Conservation (phyloP, 192 early-diverging fungal species). For the Backusella liffmaniae region DNA sequence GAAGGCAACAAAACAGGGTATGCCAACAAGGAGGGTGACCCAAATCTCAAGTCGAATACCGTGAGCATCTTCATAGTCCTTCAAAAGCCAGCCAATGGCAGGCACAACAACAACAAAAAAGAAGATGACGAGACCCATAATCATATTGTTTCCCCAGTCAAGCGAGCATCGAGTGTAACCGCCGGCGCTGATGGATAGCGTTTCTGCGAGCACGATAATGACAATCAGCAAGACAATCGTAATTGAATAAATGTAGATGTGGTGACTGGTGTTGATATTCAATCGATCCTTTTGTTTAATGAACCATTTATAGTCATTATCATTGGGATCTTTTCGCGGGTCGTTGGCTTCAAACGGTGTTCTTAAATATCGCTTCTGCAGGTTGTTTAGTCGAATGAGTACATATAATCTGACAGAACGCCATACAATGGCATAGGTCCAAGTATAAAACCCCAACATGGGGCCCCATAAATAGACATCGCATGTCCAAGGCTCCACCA, state of each 20-base stretch:
- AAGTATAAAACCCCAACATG: slow-evolving; percentile 7
- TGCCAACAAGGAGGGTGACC: slow-evolving; percentile 43
- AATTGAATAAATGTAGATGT: neutral
- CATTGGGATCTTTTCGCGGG: neutral
- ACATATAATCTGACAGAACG: slow-evolving; percentile 3
- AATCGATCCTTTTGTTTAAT: neutral
- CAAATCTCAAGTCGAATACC: slow-evolving; percentile 58
- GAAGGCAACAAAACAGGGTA: slow-evolving; percentile 37
- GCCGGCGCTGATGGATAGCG: neutral
- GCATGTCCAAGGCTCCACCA: neutral
- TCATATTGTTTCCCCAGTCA: slow-evolving; percentile 7
- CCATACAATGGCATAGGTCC: slow-evolving; percentile 16
- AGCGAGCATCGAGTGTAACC: neutral
- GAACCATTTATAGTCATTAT: slow-evolving; percentile 12
- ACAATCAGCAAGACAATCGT: neutral
- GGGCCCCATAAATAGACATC: slow-evolving; percentile 11
- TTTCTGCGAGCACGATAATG: neutral
- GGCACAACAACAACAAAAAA: slow-evolving; percentile 52
- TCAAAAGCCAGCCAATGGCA: slow-evolving; percentile 45
- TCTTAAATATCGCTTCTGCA: slow-evolving; percentile 8
- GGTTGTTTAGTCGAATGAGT: slow-evolving; percentile 3
- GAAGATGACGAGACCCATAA: neutral
- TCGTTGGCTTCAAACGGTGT: neutral
- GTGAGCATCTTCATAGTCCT: slow-evolving; percentile 48
- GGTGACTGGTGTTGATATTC: neutral